These are phyloP conservation scores for Rhododendron simsii DNA, from an alignment of 148 eudicot species.

Conservation along the genomic window DNA sequence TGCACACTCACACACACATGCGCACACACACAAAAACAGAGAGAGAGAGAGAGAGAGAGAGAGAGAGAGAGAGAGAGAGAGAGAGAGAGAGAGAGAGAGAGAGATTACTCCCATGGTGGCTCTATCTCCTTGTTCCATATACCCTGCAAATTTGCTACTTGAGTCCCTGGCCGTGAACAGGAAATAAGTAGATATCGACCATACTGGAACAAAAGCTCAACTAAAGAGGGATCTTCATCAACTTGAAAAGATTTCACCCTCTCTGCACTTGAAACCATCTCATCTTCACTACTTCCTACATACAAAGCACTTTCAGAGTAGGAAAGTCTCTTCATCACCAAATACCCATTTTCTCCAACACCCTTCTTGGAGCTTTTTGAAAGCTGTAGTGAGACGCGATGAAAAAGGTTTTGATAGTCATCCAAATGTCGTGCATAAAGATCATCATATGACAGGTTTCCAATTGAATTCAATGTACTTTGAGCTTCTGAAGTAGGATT, in stretches of 20 bases:
- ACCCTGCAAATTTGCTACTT: constrained; percentile 77
- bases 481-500: constrained; percentile 55
- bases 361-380: constrained; percentile 32
- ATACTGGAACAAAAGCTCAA: constrained; percentile 77
- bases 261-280: constrained; percentile 44
- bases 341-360: neutral
- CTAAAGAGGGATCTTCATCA: constrained; percentile 80
- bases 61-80: neutral
- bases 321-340: neutral
- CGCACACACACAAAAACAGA: neutral
- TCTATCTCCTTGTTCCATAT: constrained; percentile 64
- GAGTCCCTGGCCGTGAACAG: constrained; percentile 75
- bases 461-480: constrained; percentile 31
- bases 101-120: constrained; percentile 64
- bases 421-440: constrained; percentile 66
- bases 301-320: neutral
- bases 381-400: constrained; percentile 71
- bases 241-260: constrained; percentile 60
- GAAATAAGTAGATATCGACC: constrained; percentile 84
- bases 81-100: neutral
- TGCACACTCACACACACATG: neutral
- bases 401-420: constrained; percentile 74
- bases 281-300: constrained; percentile 7
- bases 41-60: no score
- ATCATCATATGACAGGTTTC: constrained; percentile 41